Conservation (phyloP, 352 stramenopile genomes). For the Pythium grandisporangium region DNA sequence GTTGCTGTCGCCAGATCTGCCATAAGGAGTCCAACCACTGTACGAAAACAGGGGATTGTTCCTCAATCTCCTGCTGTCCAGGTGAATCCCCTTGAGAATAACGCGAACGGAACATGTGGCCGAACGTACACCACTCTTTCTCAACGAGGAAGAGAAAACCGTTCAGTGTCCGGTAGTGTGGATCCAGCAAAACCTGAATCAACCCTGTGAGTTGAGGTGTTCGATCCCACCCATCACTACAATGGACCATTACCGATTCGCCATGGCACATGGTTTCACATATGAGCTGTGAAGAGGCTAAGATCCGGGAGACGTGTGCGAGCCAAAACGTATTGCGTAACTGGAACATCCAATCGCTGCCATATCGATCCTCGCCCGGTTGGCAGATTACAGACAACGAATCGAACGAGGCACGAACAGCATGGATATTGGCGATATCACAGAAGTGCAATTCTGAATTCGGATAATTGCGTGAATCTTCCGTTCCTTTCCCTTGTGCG, state of each 20-base stretch:
- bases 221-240: constrained; percentile 98
- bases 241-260: constrained; percentile 97
- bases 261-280: constrained; percentile 91
- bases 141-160: constrained; percentile 96
- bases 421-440: constrained; percentile 99
- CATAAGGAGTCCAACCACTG: constrained; percentile 98
- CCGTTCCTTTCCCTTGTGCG: constrained; percentile 81
- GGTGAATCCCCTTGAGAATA: constrained; percentile 93
- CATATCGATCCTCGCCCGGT: constrained; percentile 62
- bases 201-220: constrained; percentile 95
- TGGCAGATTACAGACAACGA: constrained; percentile 73
- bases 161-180: constrained; percentile 95
- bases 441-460: constrained; percentile 95
- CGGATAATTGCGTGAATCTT: constrained; percentile 92
- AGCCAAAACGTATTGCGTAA: constrained; percentile 98
- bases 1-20: constrained; percentile 95
- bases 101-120: constrained; percentile 97
- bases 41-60: constrained; percentile 98
- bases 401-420: constrained; percentile 87
- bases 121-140: constrained; percentile 99
- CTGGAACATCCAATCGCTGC: constrained; percentile 71
- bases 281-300: constrained; percentile 90
- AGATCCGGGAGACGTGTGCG: constrained; percentile 92
- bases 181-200: constrained; percentile 96
- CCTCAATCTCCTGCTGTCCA: constrained; percentile 91